Base-by-base conservation (phyloP, 371 early-diverging fungal genomes). In the Actinomortierella wolfii region DNA sequence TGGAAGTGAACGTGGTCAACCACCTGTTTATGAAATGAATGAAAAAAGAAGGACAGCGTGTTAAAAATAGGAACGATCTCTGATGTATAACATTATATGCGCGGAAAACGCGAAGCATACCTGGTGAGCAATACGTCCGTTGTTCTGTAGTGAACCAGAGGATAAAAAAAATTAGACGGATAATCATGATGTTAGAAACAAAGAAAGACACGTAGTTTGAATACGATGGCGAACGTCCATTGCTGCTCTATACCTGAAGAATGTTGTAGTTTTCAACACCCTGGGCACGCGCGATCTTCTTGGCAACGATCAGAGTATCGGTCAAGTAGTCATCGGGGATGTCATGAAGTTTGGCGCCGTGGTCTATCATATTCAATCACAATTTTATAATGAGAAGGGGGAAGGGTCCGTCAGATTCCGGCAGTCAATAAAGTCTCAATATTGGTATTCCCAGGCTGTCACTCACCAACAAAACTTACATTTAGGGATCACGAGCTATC, bases 1-100 rank as follows among this genome's bases (percentile, higher is more conserved):
- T 96, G 96, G 79, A 94, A 94, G 69, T 96, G 96, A 17, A 94
- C 96, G 65, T 96, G 96, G 25, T 84, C 86, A 13, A 96, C 94
- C 44, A 82, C 88, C 78, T 88, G 76, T 43, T 5, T 17, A 53
- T 46, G 3, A 17, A 50, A 59, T 3, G 46, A 58, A n/a, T 34
- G 41, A 23, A 45, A 44, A 46, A 21, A 23, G 15, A n/a, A 47
- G 24, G 15, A 50, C 13, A 45, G 50, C 17, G 17, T 54, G 17
- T 15, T 11, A 17, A 55, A 23, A 17, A 21, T 9, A 39, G 14
- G n/a, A 15, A 51, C 15, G 29, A 25, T 20, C 8, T 11, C 17
- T 14, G 41, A 41, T 11, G 41, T 8, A 41, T 41, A 41, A 41
- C 11, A 8, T 41, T 41, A 11, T 41, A 11, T 41, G 41, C 9